Base-by-base conservation (phyloP, 2,329 filamentous ascomycete genomes). In the Aspergillus latus region DNA sequence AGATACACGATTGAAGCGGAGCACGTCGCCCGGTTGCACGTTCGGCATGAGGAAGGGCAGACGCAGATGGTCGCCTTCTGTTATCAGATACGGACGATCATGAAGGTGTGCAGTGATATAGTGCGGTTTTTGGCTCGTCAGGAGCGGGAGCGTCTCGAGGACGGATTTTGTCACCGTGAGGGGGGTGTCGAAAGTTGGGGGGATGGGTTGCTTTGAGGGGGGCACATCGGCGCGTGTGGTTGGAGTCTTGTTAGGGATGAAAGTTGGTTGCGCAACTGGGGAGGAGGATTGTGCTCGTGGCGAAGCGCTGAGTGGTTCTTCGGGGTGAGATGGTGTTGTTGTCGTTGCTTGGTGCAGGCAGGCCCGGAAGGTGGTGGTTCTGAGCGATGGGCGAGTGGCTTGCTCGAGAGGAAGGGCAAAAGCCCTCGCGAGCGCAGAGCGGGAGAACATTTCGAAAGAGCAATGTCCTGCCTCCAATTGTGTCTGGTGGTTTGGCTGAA, bases 1-100 rank as follows among this genome's bases (percentile, higher is more conserved):
- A 40, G 85, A 88, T 26, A 92, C 94, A 54, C 92, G 88, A 77
- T 96, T 93, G 56, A 99, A 82, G 5, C 92, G 89, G 58, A 99
- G 81, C 37, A 95, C 79, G 71, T 97, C 93, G 30, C 94, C 94
- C 0, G 92, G 87, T 6, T 82, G 76, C 4, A 91, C 89, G 28
- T 83, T 85, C 2, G 86, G 84, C 86, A 94, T 90, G 66, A 83
- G 83, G 78, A 92, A 92, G 5, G 90, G 90, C 51, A 94, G 84
- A 36, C 89, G 88, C 49, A 94, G 74, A 58, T 82, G 80, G 76
- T 94, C 90, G 63, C 90, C 90, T 44, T 81, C 78, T 0, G 78
- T 80, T 49, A 80, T 67, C 26, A 80, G 74, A 66, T 78, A 80
- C n/a, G 78, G 77, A n/a, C 74, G 72, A 3, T 74, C 73, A 62